Base-by-base conservation (phyloP, 805 yeast species). In the Ogataea minuta region DNA sequence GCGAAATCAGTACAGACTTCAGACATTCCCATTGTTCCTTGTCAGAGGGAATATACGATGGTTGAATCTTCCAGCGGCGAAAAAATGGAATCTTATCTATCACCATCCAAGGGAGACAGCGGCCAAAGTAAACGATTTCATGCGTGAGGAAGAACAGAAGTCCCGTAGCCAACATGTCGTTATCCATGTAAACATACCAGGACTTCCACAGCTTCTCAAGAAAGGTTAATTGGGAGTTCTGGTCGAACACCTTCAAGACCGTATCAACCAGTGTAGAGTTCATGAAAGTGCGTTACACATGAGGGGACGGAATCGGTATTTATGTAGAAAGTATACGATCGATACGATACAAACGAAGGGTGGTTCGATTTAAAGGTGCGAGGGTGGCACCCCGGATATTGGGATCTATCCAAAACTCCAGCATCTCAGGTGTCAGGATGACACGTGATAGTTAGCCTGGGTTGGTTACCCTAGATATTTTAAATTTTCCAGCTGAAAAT, bases 1-100 rank as follows among this genome's bases (percentile, higher is more conserved):
- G 82, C 11, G 77, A 73, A 41, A 67, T 73, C 33, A 76, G 59
- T 13, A 76, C 81, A n/a, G 77, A 63, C 53, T 76, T 76, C 41
- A 76, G 56, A 52, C 81, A 76, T 52, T 76, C 82, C 80, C 80
- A 76, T 53, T 76, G 82, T 54, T 76, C 82, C 49, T 70, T 67
- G 44, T 69, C 70, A 3, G 74, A 63, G 6, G 81, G 81, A 16
- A 75, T 53, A 46, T 75, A 72, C 13, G 67, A 59, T 6, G 73
- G 77, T 53, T 76, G 82, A 41, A 76, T 72, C 55, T 76, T 76
- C 67, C 70, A 76, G 49, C 60, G 65, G 44, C 67, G 61, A 60
- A 76, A 76, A 50, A 63, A 74, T 5, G 78, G 76, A 12, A 72
- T 73, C 44, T 67, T 66, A 47, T 73, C 81, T 37, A 76, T 71